phyloP scores from a whole-genome alignment of 257 asterid genomes.

The Craterostigma plantagineum region DNA sequence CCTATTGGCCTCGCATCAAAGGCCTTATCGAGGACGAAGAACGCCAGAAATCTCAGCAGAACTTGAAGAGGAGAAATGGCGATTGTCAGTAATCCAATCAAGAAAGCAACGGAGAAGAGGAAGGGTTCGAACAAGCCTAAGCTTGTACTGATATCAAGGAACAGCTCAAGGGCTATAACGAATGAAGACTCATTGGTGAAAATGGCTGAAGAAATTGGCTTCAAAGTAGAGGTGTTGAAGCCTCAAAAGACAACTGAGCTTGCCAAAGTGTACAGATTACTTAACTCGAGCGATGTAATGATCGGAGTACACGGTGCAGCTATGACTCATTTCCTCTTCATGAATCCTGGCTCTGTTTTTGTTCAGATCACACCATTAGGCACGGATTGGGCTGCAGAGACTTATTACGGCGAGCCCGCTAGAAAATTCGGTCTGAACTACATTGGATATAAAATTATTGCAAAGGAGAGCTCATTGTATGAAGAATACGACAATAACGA shows the following conservation, averaged over 20 bases:
- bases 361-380: conserved; percentile 75
- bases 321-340: conserved; percentile 77
- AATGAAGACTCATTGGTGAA: conserved; percentile 42
- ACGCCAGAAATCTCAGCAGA: conserved; percentile 13
- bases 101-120: not conserved
- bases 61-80: not conserved
- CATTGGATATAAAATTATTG: conserved; percentile 49
- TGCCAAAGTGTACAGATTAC: conserved; percentile 35
- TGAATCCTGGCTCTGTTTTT: conserved; percentile 62
- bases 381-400: conserved; percentile 68
- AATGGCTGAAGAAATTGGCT: conserved; percentile 41
- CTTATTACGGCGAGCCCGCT: conserved; percentile 67
- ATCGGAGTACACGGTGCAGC: conserved; percentile 96
- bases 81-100: not conserved
- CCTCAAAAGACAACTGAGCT: conserved; percentile 56
- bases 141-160: conserved; percentile 52
- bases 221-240: conserved; percentile 34
- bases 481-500: conserved; percentile 36
- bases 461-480: conserved; percentile 73
- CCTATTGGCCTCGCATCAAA: conserved; percentile 56
- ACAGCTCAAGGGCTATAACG: conserved; percentile 50
- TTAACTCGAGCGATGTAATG: conserved; percentile 75
- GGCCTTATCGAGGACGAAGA: conserved; percentile 40
- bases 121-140: conserved; percentile 20
- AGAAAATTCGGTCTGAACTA: conserved; percentile 46